Conservation (phyloP, 2,329 filamentous ascomycete genomes). For the Botrytis paeoniae region DNA sequence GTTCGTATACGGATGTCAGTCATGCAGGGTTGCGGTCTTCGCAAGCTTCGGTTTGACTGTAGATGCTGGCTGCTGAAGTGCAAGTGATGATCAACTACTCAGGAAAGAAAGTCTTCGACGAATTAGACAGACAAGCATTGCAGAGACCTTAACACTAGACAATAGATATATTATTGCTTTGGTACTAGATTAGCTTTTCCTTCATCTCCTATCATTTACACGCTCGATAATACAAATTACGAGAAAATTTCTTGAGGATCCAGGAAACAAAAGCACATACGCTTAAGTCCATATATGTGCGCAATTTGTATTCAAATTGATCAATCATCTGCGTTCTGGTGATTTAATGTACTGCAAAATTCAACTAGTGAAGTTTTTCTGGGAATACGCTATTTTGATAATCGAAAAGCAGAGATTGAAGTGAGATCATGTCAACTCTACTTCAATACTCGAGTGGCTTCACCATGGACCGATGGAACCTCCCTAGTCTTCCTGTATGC, state of each 20-base stretch:
- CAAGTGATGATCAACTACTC: background rate
- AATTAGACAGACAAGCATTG: background rate
- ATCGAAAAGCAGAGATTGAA: too few relatives aligned
- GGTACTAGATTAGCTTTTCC: background rate
- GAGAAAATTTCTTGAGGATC: background rate
- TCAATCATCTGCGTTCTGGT: background rate
- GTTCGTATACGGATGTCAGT: background rate
- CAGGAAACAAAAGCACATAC: background rate
- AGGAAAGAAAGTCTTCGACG: too few relatives aligned
- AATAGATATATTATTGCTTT: background rate
- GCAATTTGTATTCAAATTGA: too few relatives aligned
- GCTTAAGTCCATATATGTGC: rapidly evolving
- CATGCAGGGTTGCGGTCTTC: background rate
- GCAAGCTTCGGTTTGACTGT: background rate
- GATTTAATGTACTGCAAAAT: background rate
- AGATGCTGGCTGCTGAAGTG: background rate
- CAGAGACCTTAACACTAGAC: background rate
- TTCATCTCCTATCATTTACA: background rate
- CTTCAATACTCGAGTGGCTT: too few relatives aligned
- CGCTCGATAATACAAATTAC: background rate
- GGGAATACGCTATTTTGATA: too few relatives aligned
- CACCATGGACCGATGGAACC: too few relatives aligned
- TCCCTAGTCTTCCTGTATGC: too few relatives aligned
- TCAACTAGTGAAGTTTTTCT: background rate
- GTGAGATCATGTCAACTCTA: too few relatives aligned